These are phyloP conservation scores for Annona squamosa DNA, from an alignment of 164 flowering plant genomes.

Conservation along the genomic window DNA sequence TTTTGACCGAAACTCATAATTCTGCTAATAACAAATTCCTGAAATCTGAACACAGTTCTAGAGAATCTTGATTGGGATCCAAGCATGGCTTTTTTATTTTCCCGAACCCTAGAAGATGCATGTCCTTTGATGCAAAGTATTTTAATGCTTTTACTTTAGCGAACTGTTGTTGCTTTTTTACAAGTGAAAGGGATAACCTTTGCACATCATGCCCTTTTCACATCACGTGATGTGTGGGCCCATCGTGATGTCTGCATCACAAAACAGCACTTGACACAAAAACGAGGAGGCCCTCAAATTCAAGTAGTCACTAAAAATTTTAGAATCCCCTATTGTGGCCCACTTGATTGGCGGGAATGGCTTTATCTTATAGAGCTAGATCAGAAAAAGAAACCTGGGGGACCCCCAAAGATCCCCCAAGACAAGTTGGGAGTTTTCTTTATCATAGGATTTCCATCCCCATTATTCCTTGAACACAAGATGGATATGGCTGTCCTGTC, in stretches of 20 bases:
- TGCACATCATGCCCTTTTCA: not conserved
- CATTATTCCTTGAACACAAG: too few relatives aligned
- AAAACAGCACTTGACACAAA: too few relatives aligned
- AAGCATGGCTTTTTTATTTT: conserved; percentile 18
- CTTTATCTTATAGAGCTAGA: too few relatives aligned
- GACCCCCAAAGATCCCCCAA: too few relatives aligned
- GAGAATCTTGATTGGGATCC: conserved; percentile 19
- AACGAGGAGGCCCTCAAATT: too few relatives aligned
- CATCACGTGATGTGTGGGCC: not conserved
- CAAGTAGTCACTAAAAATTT: too few relatives aligned
- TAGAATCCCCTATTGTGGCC: too few relatives aligned
- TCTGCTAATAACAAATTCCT: conserved; percentile 6
- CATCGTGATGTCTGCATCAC: not conserved
- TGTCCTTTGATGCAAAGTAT: conserved; percentile 4
- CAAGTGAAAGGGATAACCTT: not conserved
- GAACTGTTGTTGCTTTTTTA: conserved; percentile 11
- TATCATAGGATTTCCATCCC: too few relatives aligned
- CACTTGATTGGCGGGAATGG: too few relatives aligned
- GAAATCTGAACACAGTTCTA: conserved; percentile 6
- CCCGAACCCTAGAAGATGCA: conserved; percentile 17
- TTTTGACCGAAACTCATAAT: conserved; percentile 19
- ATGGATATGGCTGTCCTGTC: too few relatives aligned
- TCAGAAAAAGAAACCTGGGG: too few relatives aligned
- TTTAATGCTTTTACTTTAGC: conserved; percentile 4
- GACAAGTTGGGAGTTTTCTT: too few relatives aligned